Evolutionary conservation across 352 stramenopile genomes (phyloP), one percentile per base, ranked within the genome.

Genomic region (Phytopythium ostracodes): DNA sequence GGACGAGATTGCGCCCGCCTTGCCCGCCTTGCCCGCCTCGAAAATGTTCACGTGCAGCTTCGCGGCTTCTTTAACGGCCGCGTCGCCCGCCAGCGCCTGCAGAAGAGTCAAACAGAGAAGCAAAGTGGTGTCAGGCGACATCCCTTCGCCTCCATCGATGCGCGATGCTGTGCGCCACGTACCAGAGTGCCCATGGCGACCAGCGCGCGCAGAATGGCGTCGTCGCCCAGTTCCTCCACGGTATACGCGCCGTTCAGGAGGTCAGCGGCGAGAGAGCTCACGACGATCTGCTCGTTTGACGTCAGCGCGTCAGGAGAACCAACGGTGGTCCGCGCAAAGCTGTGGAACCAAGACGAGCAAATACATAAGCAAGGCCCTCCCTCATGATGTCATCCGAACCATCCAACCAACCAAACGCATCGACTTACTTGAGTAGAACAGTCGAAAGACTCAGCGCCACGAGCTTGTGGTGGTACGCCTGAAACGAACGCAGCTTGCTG

Each of bases 221-320:
- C 84, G 60, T 94, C 84, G n/a, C 81, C 80, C n/a, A 90, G 62
- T 47, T 91, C 77, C 44, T 84, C 67, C 20, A 94, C 60, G 15
- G 76, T 67, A 31, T 72, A 72, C 11, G 77, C 61, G 25, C 78
- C 70, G 47, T 84, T 85, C 24, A 91, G 56, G 25, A 89, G 62
- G 22, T 81, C 72, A 59, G 77, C 81, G 2, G 72, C 68, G 27
- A 81, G 56, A 2, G 81, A 86, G 42, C 79, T 71, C 36, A 89
- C 64, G 2, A 77, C 65, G 0, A 87, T 63, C 29, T 75, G 65
- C 29, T 90, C 83, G 46, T 89, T 79, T 12, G 67, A 25, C 14
- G 76, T 76, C 15, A 91, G 54, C 14, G 68, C 42, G 8, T 62
- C 61, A 0, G 75, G 68, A 3, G 49, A 51, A 35, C 78, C 74